Conservation (phyloP, 805 yeast genomes). For the Saturnispora quitensis region DNA sequence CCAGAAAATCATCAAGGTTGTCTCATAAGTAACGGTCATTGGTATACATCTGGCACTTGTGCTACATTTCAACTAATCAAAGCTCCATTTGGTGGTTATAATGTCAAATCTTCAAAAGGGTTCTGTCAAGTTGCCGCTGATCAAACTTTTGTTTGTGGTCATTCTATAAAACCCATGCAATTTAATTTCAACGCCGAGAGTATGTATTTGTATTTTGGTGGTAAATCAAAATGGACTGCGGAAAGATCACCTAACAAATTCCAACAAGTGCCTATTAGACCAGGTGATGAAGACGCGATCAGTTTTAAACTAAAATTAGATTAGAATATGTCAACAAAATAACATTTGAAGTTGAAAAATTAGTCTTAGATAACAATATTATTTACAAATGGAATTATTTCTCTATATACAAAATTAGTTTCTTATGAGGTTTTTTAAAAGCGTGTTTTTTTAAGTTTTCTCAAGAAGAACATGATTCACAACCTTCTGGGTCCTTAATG, state of each 20-base stretch:
- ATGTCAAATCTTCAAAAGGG: slow-evolving; percentile 62
- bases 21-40: slow-evolving; percentile 75
- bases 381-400: not conserved
- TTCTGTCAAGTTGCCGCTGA: slow-evolving; percentile 45
- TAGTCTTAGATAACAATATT: not conserved
- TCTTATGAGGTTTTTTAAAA: not conserved
- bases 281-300: slow-evolving; percentile 32
- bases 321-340: not conserved
- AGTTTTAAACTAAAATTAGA: slow-evolving; percentile 5
- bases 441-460: not conserved
- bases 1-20: slow-evolving; percentile 56
- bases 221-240: slow-evolving; percentile 53
- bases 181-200: slow-evolving; percentile 44
- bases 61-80: slow-evolving; percentile 58
- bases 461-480: slow-evolving; percentile 36
- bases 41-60: slow-evolving; percentile 78
- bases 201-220: slow-evolving; percentile 49
- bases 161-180: slow-evolving; percentile 37
- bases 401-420: not conserved
- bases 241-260: slow-evolving; percentile 33
- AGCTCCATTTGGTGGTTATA: slow-evolving; percentile 65
- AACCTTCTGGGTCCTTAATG: slow-evolving; percentile 21
- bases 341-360: not conserved
- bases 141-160: slow-evolving; percentile 26
- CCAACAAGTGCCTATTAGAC: slow-evolving; percentile 39